Evolutionary conservation across 1,284 basidiomycete genomes (phyloP), one percentile per base, ranked within the genome.

Genomic region (Ustilago shanxiensis): DNA sequence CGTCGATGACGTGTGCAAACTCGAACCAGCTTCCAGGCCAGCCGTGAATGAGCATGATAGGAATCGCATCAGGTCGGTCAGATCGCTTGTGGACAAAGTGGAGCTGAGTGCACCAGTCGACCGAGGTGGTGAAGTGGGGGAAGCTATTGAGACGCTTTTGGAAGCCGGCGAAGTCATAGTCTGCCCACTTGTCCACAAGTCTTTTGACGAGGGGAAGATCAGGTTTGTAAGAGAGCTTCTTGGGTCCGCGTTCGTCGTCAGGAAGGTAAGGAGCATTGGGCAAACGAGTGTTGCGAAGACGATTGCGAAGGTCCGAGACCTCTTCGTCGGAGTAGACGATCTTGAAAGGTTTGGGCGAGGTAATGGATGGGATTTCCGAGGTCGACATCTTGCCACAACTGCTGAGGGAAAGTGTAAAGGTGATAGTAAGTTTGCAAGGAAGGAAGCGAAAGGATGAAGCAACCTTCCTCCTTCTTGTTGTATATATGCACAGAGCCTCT

Each of bases 31-130:
- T 74, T 44, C 76, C 76, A 3, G 82, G 82, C 80, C 80, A 83
- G n/a, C 82, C 82, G 24, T 83, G 82, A 49, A 78, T 72, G 57
- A 82, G 79, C 63, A 83, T 79, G 67, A 83, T 54, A 14, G 82
- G 82, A 39, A 83, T 79, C 2, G 82, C 82, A 62, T 80, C 72
- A 7, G 68, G 24, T 7, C 73, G 61, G 2, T 56, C 14, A 8
- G 80, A 82, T 6, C 65, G 64, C 28, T 66, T 65, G 60, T 77
- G 66, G 24, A 79, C 72, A 51, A 79, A 83, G 60, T 83, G 82
- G 28, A 83, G 60, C 50, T 72, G 68, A 3, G 69, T 67, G 33
- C 79, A 79, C 77, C 76, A 78, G 59, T 83, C 82, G 59, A 82
- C 62, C 62, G 66, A 66, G 39, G 73, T 79, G n/a, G 73, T 74